Conservation (phyloP, 2,329 filamentous ascomycete species). For the Diplodia scrobiculata region DNA sequence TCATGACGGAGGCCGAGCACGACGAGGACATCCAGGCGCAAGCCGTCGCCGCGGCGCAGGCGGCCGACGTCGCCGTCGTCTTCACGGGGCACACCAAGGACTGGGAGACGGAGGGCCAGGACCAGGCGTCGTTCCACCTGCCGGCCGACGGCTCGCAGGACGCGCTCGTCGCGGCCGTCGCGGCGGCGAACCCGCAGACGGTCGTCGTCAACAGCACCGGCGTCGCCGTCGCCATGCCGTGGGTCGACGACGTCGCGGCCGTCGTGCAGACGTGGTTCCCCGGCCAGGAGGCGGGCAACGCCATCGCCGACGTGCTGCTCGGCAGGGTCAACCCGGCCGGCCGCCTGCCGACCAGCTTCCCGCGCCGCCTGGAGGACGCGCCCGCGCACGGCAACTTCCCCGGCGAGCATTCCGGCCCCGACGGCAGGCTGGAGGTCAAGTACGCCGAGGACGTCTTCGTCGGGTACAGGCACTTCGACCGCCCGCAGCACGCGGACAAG, state of each 20-base stretch:
- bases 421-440: conserved; percentile 58
- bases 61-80: conserved; percentile 74
- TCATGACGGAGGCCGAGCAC: conserved; percentile 61
- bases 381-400: conserved; percentile 71
- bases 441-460: conserved; percentile 75
- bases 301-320: conserved; percentile 75
- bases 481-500: conserved; percentile 43
- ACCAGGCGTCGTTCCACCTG: conserved; percentile 64
- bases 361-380: conserved; percentile 61
- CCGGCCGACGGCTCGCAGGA: conserved; percentile 61
- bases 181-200: conserved; percentile 66
- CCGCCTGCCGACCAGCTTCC: conserved; percentile 74
- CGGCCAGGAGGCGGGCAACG: conserved; percentile 80
- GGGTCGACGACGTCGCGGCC: conserved; percentile 65
- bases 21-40: conserved; percentile 58
- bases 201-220: conserved; percentile 75
- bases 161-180: conserved; percentile 64
- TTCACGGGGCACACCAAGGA: conserved; percentile 76
- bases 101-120: conserved; percentile 72
- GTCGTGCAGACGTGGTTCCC: conserved; percentile 80
- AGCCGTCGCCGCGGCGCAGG: conserved; percentile 67
- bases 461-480: conserved; percentile 75
- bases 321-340: conserved; percentile 73
- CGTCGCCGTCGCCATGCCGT: conserved; percentile 73
- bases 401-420: conserved; percentile 59